A percentile compares a stretch with the other conserved stretches of the same genome.
Conservation (phyloP, 805 yeast genomes). For the Metschnikowia drakensbergensis region DNA sequence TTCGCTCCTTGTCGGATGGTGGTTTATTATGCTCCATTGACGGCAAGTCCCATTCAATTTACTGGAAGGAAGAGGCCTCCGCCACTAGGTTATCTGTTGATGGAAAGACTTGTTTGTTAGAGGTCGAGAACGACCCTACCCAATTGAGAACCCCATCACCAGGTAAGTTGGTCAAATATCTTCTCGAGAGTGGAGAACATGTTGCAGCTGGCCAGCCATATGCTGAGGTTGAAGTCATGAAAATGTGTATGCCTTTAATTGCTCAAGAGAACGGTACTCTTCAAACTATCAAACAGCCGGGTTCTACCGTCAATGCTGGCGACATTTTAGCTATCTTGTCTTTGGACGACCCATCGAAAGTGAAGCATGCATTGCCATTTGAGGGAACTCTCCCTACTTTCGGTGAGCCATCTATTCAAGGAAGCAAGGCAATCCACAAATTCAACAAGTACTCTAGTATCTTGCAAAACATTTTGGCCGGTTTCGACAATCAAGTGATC, state of each 20-base stretch:
- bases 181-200: slow-evolving; percentile 95
- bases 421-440: slow-evolving; percentile 78
- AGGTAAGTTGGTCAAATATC: slow-evolving; percentile 90
- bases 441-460: slow-evolving; percentile 57
- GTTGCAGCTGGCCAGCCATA: slow-evolving; percentile 86
- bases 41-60: slow-evolving; percentile 91
- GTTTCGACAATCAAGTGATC: slow-evolving; percentile 93
- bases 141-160: slow-evolving; percentile 98
- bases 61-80: slow-evolving; percentile 97
- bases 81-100: slow-evolving; percentile 95
- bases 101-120: slow-evolving; percentile 89
- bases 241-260: slow-evolving; percentile 97
- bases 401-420: slow-evolving; percentile 79
- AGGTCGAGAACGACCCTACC: slow-evolving; percentile 96
- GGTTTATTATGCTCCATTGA: slow-evolving; percentile 84
- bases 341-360: slow-evolving; percentile 94
- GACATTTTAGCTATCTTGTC: slow-evolving; percentile 94
- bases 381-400: slow-evolving; percentile 90
- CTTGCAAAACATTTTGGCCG: slow-evolving; percentile 75
- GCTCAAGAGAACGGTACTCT: slow-evolving; percentile 92
- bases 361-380: slow-evolving; percentile 91
- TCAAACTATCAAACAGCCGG: slow-evolving; percentile 94
- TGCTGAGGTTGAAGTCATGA: slow-evolving; percentile 99
- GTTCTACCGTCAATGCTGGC: slow-evolving; percentile 95
- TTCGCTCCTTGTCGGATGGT: slow-evolving; percentile 88